Base-by-base conservation (phyloP, 306 rosid genomes). In the Ormosia emarginata region DNA sequence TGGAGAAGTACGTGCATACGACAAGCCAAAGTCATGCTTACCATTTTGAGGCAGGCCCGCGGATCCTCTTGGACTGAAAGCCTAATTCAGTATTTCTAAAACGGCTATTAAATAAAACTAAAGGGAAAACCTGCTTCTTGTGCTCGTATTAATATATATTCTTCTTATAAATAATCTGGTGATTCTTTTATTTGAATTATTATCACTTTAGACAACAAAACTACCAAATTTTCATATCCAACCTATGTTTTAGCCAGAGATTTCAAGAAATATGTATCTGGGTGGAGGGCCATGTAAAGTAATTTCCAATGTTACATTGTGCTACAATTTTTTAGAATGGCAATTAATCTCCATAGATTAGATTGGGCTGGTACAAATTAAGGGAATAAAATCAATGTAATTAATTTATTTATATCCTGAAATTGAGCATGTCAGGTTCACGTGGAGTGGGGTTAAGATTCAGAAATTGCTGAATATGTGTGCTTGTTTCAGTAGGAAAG, bases 361-460 rank as follows among this genome's bases (percentile, higher is more conserved):
- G 13, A 15, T 4, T 47, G 41, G 11, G 56, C 7, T 29, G 71
- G 40, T 66, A 18, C 11, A 79, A n/a, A 15, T 39, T 10, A 15
- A 39, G 10, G 12, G 34, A 33, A 44, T 3, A 79, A 69, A 18
- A 37, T n/a, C 37, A 75, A 68, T 59, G 33, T 4, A 61, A 76
- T 41, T 4, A 81, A 46, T 29, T 84, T 30, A 36, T 44, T 30
- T 62, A 73, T 77, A 33, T 82, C 34, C 78, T 74, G 85, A 79
- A 79, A 67, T 73, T 13, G 74, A 80, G 70, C 34, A 5, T 87
- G 90, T 87, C 86, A 84, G 90, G 69, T 78, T 84, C 90, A 87
- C 86, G 88, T 87, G 90, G 52, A 83, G 85, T 84, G 90, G 87
- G 86, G 86, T 37, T 81, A 53, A 47, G 76, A 61, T 81, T 84